These are phyloP conservation scores for Gymnopus androsaceus DNA, from an alignment of 1,284 basidiomycete genomes.

Conservation along the genomic window DNA sequence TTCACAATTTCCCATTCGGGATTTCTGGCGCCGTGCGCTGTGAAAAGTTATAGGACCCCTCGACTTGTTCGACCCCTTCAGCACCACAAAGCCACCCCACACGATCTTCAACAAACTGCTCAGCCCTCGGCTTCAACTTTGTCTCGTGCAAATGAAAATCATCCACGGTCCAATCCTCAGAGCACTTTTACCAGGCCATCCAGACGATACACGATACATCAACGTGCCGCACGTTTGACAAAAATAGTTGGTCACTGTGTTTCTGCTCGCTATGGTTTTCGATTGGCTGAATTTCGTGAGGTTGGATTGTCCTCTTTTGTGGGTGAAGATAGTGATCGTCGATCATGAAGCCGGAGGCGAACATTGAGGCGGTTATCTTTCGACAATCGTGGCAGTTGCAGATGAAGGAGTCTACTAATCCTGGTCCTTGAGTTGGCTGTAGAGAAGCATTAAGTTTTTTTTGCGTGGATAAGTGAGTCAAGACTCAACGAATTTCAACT, in stretches of 20 bases:
- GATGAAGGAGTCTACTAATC: slow-evolving; percentile 17
- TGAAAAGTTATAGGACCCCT: too few species aligned
- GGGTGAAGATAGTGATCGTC: slow-evolving; percentile 16
- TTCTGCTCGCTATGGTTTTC: background rate
- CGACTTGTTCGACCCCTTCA: slow-evolving; percentile 10
- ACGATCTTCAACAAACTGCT: slow-evolving; percentile 16
- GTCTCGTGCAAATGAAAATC: slow-evolving; percentile 22
- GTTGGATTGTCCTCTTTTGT: slow-evolving; percentile 21
- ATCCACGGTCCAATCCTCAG: slow-evolving; percentile 22
- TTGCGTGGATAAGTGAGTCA: too few species aligned
- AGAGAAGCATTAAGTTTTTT: too few species aligned
- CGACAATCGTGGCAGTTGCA: slow-evolving; percentile 26
- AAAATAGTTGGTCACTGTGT: slow-evolving; percentile 21
- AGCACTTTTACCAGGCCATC: slow-evolving; percentile 6
- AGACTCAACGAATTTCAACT: slow-evolving; percentile 19
- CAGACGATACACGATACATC: slow-evolving; percentile 20
- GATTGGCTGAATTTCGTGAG: slow-evolving; percentile 18
- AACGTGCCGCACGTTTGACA: slow-evolving; percentile 22
- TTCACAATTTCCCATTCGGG: too few species aligned
- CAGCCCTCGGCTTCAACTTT: slow-evolving; percentile 20
- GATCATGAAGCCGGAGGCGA: slow-evolving; percentile 23
- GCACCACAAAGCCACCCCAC: slow-evolving; percentile 17
- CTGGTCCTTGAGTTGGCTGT: slow-evolving; percentile 23
- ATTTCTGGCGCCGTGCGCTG: too few species aligned
- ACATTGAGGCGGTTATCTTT: slow-evolving; percentile 25